Evolutionary conservation across 1,139 yeast genomes (phyloP), one percentile per base, ranked within the genome.

Genomic region (Lodderomyces theae): DNA sequence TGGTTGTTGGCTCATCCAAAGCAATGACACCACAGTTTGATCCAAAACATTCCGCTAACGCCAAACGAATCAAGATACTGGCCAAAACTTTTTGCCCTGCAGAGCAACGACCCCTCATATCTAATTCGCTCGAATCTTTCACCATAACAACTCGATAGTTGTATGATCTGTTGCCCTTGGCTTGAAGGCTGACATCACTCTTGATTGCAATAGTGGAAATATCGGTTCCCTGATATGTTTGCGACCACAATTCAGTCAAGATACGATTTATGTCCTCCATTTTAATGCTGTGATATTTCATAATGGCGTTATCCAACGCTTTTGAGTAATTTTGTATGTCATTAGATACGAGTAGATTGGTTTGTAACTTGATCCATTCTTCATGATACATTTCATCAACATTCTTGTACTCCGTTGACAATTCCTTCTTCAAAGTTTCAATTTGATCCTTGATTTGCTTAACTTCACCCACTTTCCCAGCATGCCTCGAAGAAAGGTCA

Each of bases 61-160:
- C 97, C 44, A 94, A 68, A 42, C 99, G 73, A 41, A 94, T 90
- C 29, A 94, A 81, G 40, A 94, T 89, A 42, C 95, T 84, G 0
- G 98, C 96, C 42, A 94, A 67, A 2, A 94, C 97, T 57, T 89
- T 88, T 61, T 94, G 99, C 1, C 99, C 99, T 0, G 98, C 98
- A 2, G 97, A 88, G 60, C 99, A 94, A 43, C 98, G 69, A 0
- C 98, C 99, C 49, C 98, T 76, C 99, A 94, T 94, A 56, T 94
- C 99, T 36, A 94, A 68, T 59, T 92, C 98, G 1, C 82, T 85
- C 41, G 86, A 94, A 52, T 86, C 88, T 57, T 94, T 94, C 47
- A 82, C 80, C 98, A 94, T 94, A 13, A 92, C 96, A 17, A 94
- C 97, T 32, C 97, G 74, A 58, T 92, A 92, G 58, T 92, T 90